Base-by-base conservation (phyloP, 306 rosid species). In the Malus orientalis region DNA sequence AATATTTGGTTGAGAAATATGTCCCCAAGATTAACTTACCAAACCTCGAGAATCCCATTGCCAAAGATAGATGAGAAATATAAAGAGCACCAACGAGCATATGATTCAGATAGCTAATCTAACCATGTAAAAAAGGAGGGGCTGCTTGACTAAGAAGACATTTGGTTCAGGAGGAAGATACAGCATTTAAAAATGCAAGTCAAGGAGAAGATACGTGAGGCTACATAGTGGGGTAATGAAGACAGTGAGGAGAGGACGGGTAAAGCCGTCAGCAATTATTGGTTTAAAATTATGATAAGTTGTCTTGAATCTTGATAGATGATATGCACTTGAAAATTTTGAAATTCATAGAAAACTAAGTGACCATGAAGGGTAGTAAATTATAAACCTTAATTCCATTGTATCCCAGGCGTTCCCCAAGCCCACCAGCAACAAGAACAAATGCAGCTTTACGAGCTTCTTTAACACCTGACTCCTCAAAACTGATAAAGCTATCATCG, bases 351-450 rank as follows among this genome's bases (percentile, higher is more conserved):
- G 12, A 42, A 73, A 58, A 58, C 15, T 14, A 15, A 42, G 19
- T 42, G 19, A 25, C 12, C 4, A 59, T 38, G 38, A 1, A 20
- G 11, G 38, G 57, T 40, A 47, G 33, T 53, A 8, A 45, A 69
- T 59, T 75, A 27, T 67, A 42, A 59, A 90, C 98, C 97, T 95
- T 95, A 80, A 95, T 91, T 78, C 99, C 99, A 47, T 88, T 95
- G 85, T 92, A 95, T 57, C 99, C 99, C 49, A 95, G 78, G 73
- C 97, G 99, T 81, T 95, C 99, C 63, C 99, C 99, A 76, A 95
- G 99, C 69, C 97, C 99, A 45, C 99, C 97, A n/a, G 99, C 99
- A 73, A 95, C 99, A 73, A 95, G 99, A 82, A 95, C 97, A 88
- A 95, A 95, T 66, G 90, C 99, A 42, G 97, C 97, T 81, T 82